Conservation (phyloP, 768 basidiomycete species). For the Leccinum imitatum region DNA sequence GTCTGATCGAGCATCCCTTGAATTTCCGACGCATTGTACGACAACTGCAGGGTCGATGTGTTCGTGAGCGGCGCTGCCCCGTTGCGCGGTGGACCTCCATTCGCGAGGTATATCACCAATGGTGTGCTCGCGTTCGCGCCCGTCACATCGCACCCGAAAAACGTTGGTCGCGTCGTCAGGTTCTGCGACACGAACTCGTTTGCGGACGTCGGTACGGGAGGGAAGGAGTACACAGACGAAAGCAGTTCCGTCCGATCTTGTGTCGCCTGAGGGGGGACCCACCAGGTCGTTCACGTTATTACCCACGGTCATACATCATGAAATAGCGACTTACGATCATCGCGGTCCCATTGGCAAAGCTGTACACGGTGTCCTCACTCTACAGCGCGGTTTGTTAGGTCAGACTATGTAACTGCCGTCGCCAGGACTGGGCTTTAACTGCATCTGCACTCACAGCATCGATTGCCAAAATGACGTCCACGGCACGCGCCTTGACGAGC, state of each 20-base stretch:
- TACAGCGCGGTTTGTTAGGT: not conserved
- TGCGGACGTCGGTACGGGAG: slow-evolving; percentile 28
- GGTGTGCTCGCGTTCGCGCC: slow-evolving; percentile 33
- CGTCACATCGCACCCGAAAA: slow-evolving; percentile 44
- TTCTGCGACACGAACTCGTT: slow-evolving; percentile 36
- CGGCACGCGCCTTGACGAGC: slow-evolving; percentile 42
- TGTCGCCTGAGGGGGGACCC: slow-evolving; percentile 16
- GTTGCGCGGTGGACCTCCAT: slow-evolving; percentile 45
- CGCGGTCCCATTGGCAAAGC: slow-evolving; percentile 26
- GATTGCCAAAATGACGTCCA: slow-evolving; percentile 53
- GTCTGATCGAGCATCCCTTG: slow-evolving; percentile 48
- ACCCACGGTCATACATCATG: not conserved
- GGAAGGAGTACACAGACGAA: slow-evolving; percentile 34
- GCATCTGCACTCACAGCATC: slow-evolving; percentile 35
- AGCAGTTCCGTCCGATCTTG: slow-evolving; percentile 42
- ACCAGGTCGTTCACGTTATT: not conserved
- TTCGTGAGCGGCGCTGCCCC: slow-evolving; percentile 42
- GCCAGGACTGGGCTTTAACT: too few species aligned
- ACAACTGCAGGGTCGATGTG: slow-evolving; percentile 38
- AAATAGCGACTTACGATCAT: slow-evolving; percentile 23
- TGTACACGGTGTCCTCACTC: slow-evolving; percentile 1
- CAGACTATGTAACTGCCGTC: not conserved
- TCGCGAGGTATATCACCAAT: slow-evolving; percentile 58
- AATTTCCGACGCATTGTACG: slow-evolving; percentile 38
- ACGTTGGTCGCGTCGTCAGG: slow-evolving; percentile 39